Evolutionary conservation across 805 yeast species (phyloP).

Genomic region (Pichia eremophila): DNA sequence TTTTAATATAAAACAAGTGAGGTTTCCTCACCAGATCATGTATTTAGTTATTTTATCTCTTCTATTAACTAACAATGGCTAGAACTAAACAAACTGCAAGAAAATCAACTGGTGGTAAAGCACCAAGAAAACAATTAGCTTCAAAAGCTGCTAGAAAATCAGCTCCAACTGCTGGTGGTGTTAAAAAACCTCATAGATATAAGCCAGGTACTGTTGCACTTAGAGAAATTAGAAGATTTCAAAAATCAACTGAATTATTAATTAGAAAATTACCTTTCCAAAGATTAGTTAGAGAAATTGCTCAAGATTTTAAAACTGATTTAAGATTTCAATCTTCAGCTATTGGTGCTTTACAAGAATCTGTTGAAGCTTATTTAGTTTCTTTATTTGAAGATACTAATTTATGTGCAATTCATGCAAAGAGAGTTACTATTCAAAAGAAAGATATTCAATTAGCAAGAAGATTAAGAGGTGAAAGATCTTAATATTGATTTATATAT

Average conservation of each 20-base stretch:
- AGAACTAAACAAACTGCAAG: constrained; percentile 93
- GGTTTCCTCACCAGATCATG: too few species aligned
- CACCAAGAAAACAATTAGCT: constrained; percentile 90
- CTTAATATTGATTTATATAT: constrained; percentile 32
- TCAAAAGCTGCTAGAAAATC: constrained; percentile 91
- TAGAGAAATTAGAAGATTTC: constrained; percentile 96
- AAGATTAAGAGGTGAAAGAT: constrained; percentile 95
- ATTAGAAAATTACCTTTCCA: constrained; percentile 97
- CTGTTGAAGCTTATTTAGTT: constrained; percentile 96
- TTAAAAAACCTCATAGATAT: constrained; percentile 91
- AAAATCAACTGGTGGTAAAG: constrained; percentile 93
- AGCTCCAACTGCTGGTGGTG: constrained; percentile 89
- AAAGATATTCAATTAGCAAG: constrained; percentile 97
- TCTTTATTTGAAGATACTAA: constrained; percentile 96
- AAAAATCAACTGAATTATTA: constrained; percentile 88
- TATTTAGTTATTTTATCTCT: neutral
- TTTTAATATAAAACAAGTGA: too few species aligned
- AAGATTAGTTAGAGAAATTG: constrained; percentile 91
- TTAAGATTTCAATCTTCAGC: constrained; percentile 97
- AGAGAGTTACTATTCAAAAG: constrained; percentile 98
- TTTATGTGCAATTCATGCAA: constrained; percentile 97
- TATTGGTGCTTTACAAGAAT: constrained; percentile 95
- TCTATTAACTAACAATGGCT: constrained; percentile 44
- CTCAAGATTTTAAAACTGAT: constrained; percentile 88
- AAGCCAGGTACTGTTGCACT: constrained; percentile 96